phyloP scores from a whole-genome alignment of 2,329 filamentous ascomycete species.

The Colletotrichum paranaense region DNA sequence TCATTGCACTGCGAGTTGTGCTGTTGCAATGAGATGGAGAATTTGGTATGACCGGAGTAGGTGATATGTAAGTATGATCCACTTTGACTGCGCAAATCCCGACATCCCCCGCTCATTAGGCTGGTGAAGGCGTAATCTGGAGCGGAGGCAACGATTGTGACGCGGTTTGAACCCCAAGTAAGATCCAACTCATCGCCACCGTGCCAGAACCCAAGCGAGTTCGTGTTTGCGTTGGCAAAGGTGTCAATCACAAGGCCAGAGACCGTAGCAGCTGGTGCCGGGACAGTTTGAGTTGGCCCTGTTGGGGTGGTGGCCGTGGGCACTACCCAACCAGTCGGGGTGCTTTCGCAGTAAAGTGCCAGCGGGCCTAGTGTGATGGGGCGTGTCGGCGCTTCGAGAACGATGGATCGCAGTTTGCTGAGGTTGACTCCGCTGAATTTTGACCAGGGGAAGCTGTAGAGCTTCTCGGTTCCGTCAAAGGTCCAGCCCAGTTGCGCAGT shows the following conservation, averaged over 20 bases:
- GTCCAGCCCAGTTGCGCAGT: slow-evolving; percentile 66
- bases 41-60: slow-evolving; percentile 71
- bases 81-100: slow-evolving; percentile 65
- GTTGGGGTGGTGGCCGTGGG: slow-evolving; percentile 52
- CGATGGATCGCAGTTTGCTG: slow-evolving; percentile 62
- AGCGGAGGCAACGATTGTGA: slow-evolving; percentile 54
- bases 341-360: slow-evolving; percentile 67
- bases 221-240: slow-evolving; percentile 63
- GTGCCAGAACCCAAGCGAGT: slow-evolving; percentile 74
- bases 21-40: slow-evolving; percentile 74
- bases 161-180: slow-evolving; percentile 60
- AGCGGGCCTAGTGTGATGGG: slow-evolving; percentile 66
- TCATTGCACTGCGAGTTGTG: slow-evolving; percentile 71
- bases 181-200: slow-evolving; percentile 71
- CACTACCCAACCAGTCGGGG: slow-evolving; percentile 60
- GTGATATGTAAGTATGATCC: slow-evolving; percentile 73
- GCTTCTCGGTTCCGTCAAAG: slow-evolving; percentile 69
- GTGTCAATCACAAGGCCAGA: slow-evolving; percentile 69
- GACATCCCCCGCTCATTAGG: slow-evolving; percentile 55
- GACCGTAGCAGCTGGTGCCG: slow-evolving; percentile 60
- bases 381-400: slow-evolving; percentile 59
- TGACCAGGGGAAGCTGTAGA: slow-evolving; percentile 68
- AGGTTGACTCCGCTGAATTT: slow-evolving; percentile 62
- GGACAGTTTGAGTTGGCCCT: slow-evolving; percentile 58
- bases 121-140: slow-evolving; percentile 70